A percentile compares a stretch with the other conserved stretches of the same genome.
Conservation (phyloP, 2,329 filamentous ascomycete genomes). For the Paraphaeosphaeria sporulosa region DNA sequence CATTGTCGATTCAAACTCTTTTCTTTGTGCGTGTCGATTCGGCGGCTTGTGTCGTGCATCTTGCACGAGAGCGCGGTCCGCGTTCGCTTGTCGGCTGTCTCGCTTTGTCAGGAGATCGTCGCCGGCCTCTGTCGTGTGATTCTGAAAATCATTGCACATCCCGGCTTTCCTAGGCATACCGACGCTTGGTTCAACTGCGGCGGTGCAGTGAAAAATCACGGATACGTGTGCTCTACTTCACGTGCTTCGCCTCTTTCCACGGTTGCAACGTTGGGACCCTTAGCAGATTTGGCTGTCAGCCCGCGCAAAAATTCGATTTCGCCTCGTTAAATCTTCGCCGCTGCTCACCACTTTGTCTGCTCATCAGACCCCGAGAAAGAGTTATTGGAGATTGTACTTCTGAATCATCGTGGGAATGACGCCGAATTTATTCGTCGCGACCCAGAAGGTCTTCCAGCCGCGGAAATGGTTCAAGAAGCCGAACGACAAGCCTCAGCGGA, state of each 20-base stretch:
- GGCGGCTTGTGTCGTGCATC: slow-evolving; percentile 5
- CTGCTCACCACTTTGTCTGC: not conserved
- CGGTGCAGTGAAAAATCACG: not conserved
- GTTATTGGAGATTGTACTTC: slow-evolving; percentile 2
- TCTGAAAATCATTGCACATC: not conserved
- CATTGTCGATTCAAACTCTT: not conserved
- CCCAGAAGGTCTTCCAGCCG: slow-evolving; percentile 58
- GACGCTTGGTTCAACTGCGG: slow-evolving; percentile 1
- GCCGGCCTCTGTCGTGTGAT: slow-evolving; percentile 4
- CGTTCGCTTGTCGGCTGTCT: slow-evolving; percentile 12
- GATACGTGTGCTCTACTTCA: slow-evolving; percentile 5
- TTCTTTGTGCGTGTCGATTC: not conserved
- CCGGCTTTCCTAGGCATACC: not conserved
- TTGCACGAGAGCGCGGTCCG: slow-evolving; percentile 11
- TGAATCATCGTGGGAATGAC: slow-evolving; percentile 50
- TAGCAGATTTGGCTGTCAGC: slow-evolving; percentile 9
- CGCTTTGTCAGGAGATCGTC: slow-evolving; percentile 2
- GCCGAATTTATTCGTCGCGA: slow-evolving; percentile 59
- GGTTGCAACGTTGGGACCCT: slow-evolving; percentile 3
- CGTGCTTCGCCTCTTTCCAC: slow-evolving; percentile 10
- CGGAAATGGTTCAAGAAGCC: slow-evolving; percentile 58
- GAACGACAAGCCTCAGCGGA: slow-evolving; percentile 49
- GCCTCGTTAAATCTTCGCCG: not conserved
- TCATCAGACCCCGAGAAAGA: not conserved
- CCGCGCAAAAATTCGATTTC: slow-evolving; percentile 8